Percentiles rank a stretch among this genome's conserved stretches.
phyloP scores from a whole-genome alignment of 2,329 filamentous ascomycete genomes.

The Endothia cerciana region DNA sequence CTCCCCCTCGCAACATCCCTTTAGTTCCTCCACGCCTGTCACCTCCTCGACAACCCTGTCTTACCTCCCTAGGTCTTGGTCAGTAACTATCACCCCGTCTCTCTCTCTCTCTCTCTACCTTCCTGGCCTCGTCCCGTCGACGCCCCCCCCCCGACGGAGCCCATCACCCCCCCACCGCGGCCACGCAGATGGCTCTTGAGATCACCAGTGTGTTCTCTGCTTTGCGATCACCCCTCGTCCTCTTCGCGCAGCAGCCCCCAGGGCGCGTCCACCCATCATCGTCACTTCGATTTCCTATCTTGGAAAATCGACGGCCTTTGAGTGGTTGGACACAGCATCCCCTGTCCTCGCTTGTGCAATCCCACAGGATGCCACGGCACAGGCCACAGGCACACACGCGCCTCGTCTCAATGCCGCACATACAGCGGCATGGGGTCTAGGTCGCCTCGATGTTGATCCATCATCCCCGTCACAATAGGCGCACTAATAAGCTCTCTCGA shows the following conservation, averaged over 20 bases:
- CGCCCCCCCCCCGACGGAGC: not conserved
- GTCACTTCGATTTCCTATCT: slow-evolving; percentile 26
- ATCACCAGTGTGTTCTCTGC: slow-evolving; percentile 5
- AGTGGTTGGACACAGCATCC: slow-evolving; percentile 26
- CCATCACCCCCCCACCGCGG: no score
- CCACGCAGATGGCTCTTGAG: not conserved
- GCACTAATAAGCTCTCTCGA: slow-evolving; percentile 38
- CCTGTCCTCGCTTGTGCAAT: slow-evolving; percentile 30
- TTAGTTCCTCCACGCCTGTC: slow-evolving; percentile 19
- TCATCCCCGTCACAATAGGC: slow-evolving; percentile 31
- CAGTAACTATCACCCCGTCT: slow-evolving; percentile 23
- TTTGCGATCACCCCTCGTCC: no score
- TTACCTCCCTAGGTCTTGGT: slow-evolving; percentile 22
- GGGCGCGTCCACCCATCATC: slow-evolving; percentile 7
- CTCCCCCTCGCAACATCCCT: slow-evolving; percentile 27
- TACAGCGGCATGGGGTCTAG: slow-evolving; percentile 12
- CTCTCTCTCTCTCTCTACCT: not conserved
- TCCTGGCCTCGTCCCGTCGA: not conserved
- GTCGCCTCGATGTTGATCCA: slow-evolving; percentile 26
- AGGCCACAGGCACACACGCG: slow-evolving; percentile 20
- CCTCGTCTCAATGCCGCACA: slow-evolving; percentile 17
- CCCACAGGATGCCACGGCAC: slow-evolving; percentile 26
- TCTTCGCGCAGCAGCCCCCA: not conserved
- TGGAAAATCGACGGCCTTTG: slow-evolving; percentile 19
- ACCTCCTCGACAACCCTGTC: slow-evolving; percentile 15